Evolutionary conservation across 1,284 basidiomycete species (phyloP), one percentile per base, ranked within the genome.

Genomic region (Lentinula novae-zelandiae): DNA sequence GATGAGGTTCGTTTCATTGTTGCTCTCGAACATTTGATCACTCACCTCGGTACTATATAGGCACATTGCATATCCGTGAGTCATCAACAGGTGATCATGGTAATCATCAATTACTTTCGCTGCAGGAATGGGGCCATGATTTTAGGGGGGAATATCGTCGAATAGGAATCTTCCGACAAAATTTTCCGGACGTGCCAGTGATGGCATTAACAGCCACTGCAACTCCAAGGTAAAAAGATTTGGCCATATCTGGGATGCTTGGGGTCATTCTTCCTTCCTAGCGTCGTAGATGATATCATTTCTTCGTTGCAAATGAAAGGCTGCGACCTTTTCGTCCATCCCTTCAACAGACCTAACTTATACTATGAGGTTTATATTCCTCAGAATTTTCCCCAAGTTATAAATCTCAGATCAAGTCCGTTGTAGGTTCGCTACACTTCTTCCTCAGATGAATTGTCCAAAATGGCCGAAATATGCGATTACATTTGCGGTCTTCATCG

Each of bases 141-240:
- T 93, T 95, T 68, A 82, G 92, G 36, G 79, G 74, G 33, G 86
- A 90, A 54, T 95, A 93, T 69, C 77, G 89, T 49, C 80, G 78
- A 40, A 78, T 96, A 5, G 89, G 90, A 5, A 74, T 76, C 22
- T 92, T 95, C 70, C 80, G 92, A 0, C 75, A 82, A 36, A 77
- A 77, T 20, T 95, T 87, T 68, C 84, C 84, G 0, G 76, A 79
- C 56, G 82, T 95, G 0, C 93, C 93, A 0, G 88, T 56, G 15
- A 95, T 93, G 82, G 90, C 90, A 5, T 73, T 92, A n/a, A 92
- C 90, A 0, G 89, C 90, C 0, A 90, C 88, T 7, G 90, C 90
- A 2, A 92, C 87, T 9, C 70, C 79, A 55, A 72, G 71, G 89
- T 90, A 67, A 54, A 78, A 63, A 39, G 57, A 22, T 15, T 10